Base-by-base conservation (phyloP, 495 filamentous ascomycete genomes). In the Pseudevernia furfuracea region DNA sequence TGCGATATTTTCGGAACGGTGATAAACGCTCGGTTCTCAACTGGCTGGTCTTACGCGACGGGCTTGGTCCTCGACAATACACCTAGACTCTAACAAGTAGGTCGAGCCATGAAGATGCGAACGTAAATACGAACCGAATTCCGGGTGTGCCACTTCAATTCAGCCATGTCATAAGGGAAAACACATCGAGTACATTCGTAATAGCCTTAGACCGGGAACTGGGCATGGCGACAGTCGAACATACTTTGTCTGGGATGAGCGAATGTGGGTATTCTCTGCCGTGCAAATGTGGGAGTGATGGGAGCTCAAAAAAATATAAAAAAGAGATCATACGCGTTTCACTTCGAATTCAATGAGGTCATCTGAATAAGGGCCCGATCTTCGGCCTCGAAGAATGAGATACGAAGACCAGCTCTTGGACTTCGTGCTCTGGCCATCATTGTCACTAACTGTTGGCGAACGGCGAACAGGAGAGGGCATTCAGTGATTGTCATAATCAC, bases 301-400 rank as follows among this genome's bases (percentile, higher is more conserved):
- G n/a, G n/a, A n/a, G n/a, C n/a, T n/a, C n/a, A n/a, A n/a, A n/a
- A n/a, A n/a, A n/a, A n/a, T n/a, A n/a, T n/a, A n/a, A n/a, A n/a
- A n/a, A n/a, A n/a, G n/a, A n/a, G n/a, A n/a, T n/a, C n/a, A n/a
- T n/a, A n/a, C n/a, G n/a, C n/a, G n/a, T n/a, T n/a, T n/a, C n/a
- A n/a, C n/a, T n/a, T n/a, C n/a, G n/a, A n/a, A n/a, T n/a, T n/a
- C n/a, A n/a, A n/a, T n/a, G n/a, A n/a, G n/a, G n/a, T n/a, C n/a
- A n/a, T n/a, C n/a, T n/a, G n/a, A n/a, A n/a, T n/a, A n/a, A n/a
- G n/a, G n/a, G n/a, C n/a, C n/a, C n/a, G n/a, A n/a, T n/a, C n/a
- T n/a, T n/a, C n/a, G n/a, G 38, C 55, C 37, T 70, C 41, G 52
- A 59, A 73, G 37, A 74, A 44, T 15, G 69, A 36, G 44, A 74